Conservation (phyloP, 1,284 basidiomycete species). For the Pisolithus thermaeus region DNA sequence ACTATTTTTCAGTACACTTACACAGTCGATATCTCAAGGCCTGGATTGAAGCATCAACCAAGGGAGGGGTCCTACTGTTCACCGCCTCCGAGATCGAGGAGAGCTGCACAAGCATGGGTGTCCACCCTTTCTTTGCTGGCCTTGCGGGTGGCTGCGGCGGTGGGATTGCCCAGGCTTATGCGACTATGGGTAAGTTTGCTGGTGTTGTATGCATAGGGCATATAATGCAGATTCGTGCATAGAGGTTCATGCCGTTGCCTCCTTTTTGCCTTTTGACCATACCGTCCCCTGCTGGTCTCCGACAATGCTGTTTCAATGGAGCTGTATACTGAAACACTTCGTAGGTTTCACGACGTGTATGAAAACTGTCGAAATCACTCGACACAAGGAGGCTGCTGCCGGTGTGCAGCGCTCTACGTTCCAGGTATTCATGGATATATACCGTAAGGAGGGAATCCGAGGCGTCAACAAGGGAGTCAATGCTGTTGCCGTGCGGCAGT, state of each 20-base stretch:
- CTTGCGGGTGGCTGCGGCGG: conserved; percentile 96
- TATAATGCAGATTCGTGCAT: conserved; percentile 11
- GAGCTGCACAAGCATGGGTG: conserved; percentile 55
- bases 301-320: not conserved
- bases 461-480: conserved; percentile 99
- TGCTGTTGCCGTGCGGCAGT: conserved; percentile 94
- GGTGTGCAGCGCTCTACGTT: conserved; percentile 93
- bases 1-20: not conserved
- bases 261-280: conserved; percentile 14
- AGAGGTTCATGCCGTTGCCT: conserved; percentile 16
- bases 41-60: conserved; percentile 99
- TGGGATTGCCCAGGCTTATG: conserved; percentile 97
- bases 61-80: conserved; percentile 95
- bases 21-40: conserved; percentile 50
- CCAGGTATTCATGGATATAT: conserved; percentile 93
- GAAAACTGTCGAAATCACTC: conserved; percentile 98
- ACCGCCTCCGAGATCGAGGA: conserved; percentile 94
- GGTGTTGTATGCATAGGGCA: conserved; percentile 1
- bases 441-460: conserved; percentile 85
- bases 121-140: conserved; percentile 80
- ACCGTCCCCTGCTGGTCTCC: conserved; percentile 10
- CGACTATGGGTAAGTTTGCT: conserved; percentile 86
- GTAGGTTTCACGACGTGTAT: conserved; percentile 96
- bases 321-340: conserved; percentile 8
- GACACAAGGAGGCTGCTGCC: conserved; percentile 89